phyloP scores from a whole-genome alignment of 2,329 filamentous ascomycete species.

The Rhinocladiella mackenziei region DNA sequence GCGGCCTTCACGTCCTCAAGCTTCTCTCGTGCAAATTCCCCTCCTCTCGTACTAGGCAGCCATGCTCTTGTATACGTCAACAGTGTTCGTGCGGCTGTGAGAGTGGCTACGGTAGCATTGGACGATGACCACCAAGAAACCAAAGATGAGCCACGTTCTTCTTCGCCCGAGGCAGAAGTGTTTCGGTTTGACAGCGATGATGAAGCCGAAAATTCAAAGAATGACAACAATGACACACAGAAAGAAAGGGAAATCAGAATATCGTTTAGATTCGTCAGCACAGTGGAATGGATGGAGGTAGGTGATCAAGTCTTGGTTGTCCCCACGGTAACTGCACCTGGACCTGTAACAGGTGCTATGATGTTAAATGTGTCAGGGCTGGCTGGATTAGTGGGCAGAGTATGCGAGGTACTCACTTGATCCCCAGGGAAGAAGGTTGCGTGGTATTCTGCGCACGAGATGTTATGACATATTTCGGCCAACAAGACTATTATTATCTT shows the following conservation, averaged over 20 bases:
- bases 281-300: conserved; percentile 55
- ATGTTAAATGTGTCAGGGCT: conserved; percentile 50
- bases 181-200: conserved; percentile 43
- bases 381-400: conserved; percentile 57
- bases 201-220: conserved; percentile 21
- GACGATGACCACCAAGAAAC: conserved; percentile 25
- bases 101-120: conserved; percentile 58
- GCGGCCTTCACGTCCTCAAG: conserved; percentile 66
- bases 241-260: conserved; percentile 41
- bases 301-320: conserved; percentile 58
- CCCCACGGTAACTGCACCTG: conserved; percentile 52
- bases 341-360: conserved; percentile 46
- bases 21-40: conserved; percentile 39
- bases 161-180: conserved; percentile 39
- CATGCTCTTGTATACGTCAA: conserved; percentile 75
- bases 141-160: conserved; percentile 20
- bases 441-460: no score
- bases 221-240: conserved; percentile 14
- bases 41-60: conserved; percentile 54
- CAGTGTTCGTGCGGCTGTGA: conserved; percentile 77
- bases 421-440: no score
- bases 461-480: neutral
- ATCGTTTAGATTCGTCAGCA: conserved; percentile 55
- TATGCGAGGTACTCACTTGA: conserved; percentile 32
- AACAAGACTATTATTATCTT: neutral